Base-by-base conservation (phyloP, 495 filamentous ascomycete species). In the Clohesyomyces aquaticus region DNA sequence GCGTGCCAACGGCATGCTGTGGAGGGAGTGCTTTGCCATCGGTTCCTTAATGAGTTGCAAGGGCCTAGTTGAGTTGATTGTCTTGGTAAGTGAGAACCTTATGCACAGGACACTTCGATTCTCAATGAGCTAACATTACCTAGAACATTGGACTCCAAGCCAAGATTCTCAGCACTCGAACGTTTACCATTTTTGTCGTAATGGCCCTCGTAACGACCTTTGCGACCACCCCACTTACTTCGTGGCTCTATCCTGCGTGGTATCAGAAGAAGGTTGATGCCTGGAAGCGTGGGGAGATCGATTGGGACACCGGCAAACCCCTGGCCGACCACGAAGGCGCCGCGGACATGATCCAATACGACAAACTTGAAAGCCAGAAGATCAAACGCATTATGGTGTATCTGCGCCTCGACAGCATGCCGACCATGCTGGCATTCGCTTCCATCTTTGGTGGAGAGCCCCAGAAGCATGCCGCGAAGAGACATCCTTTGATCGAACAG, bases 181-280 rank as follows among this genome's bases (percentile, higher is more conserved):
- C 94, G 0, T 98, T 98, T 73, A 98, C 93, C 29, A 96, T 98
- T 59, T 98, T 98, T 56, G 94, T 98, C n/a, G 90, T 97, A 64
- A 97, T 98, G 86, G 93, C 94, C 29, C 79, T 98, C 9, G 83
- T 96, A 41, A 96, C 93, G 1, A 98, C 94, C 0, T 93, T 98
- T 56, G 79, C 87, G 2, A 97, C 94, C 0, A 96, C 93, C 0
- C 94, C 94, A 0, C 72, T 97, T 18, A 91, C 89, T 22, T 81
- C 83, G 4, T 75, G 75, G 35, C 77, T 98, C 14, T 98, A 97
- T 66, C 94, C 94, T 8, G 84, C 82, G 0, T 93, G 85, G 87
- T 97, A 97, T 70, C 92, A 94, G 73, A 85, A 87, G 78, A 96
- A 96, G 76, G 80, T 96, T 4, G 90, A 90, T 38, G 85, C 86